Base-by-base conservation (phyloP, 805 yeast species). In the Sugiyamaella floridensis region DNA sequence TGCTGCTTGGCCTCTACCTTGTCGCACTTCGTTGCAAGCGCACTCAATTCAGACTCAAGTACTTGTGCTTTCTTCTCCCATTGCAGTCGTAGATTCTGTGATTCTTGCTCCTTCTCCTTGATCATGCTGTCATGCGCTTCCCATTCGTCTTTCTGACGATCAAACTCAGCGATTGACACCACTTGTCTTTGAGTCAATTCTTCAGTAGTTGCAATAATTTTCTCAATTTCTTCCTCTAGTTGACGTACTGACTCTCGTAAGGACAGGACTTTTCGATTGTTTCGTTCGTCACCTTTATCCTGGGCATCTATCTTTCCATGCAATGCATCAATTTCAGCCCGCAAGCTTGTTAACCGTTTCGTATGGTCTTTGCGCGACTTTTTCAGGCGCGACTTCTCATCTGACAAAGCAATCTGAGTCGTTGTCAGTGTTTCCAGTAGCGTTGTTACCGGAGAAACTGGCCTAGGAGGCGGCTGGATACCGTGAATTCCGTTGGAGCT, bases 391-490 rank as follows among this genome's bases (percentile, higher is more conserved):
- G 70, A 61, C 59, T 78, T 77, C 58, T 82, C 87, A 47, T 81
- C 79, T 6, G 76, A 73, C 43, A 83, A 70, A 41, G 79, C 79
- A 20, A 79, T 78, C 57, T 80, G 79, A 0, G 88, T 82, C 0
- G 88, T 81, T 34, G 80, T 74, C 37, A 83, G 77, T 18, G 86
- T 80, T 59, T 81, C 83, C 58, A 83, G 80, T 41, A 84, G 68
- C 1, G 89, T 84, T 1, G 80, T 74, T 45, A 83, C 68, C 0
- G 90, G 89, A 1, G 86, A 75, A 22, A 74, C 63, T 40, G 77
- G 73, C 22, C 75, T 53, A 12, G 47, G 16, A 10, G 56, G 56
- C 11, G 65, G 50, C 69, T 65, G 47, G n/a, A 50, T 46, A 45
- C 40, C 14, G 4, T 32, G 37, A 19, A 11, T 16, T 18, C 51